These are phyloP conservation scores for Aspergillus tubingensis DNA, from an alignment of 2,329 filamentous ascomycete species.

Conservation along the genomic window DNA sequence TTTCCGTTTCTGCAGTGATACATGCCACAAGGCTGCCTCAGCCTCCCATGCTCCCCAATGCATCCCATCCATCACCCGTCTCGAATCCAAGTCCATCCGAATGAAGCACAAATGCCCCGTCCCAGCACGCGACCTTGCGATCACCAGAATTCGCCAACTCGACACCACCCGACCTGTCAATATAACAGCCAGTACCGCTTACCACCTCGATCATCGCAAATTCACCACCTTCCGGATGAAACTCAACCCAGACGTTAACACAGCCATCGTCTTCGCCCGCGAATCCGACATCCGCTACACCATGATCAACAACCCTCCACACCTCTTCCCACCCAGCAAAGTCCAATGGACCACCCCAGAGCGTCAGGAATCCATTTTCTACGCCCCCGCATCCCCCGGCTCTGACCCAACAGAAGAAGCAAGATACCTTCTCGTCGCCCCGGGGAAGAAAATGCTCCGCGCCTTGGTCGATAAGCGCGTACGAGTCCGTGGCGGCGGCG, in stretches of 20 bases:
- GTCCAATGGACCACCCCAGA: slow-evolving; percentile 31
- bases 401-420: slow-evolving; percentile 6
- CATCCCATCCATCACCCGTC: slow-evolving; percentile 33
- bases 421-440: slow-evolving; percentile 32
- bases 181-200: slow-evolving; percentile 30
- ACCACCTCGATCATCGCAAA: slow-evolving; percentile 34
- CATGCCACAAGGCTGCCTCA: slow-evolving; percentile 24
- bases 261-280: slow-evolving; percentile 31
- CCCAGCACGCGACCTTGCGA: slow-evolving; percentile 27
- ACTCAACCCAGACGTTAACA: slow-evolving; percentile 30
- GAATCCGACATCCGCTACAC: slow-evolving; percentile 31
- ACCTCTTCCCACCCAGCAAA: not conserved
- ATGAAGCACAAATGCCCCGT: slow-evolving; percentile 30
- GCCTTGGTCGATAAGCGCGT: slow-evolving; percentile 29
- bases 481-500: slow-evolving; percentile 22
- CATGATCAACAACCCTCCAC: slow-evolving; percentile 19
- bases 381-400: slow-evolving; percentile 10
- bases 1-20: slow-evolving; percentile 31
- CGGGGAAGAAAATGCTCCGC: slow-evolving; percentile 31
- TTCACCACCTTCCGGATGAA: slow-evolving; percentile 38
- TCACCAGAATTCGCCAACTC: slow-evolving; percentile 26
- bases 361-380: slow-evolving; percentile 26
- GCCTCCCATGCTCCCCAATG: slow-evolving; percentile 23
- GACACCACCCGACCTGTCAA: slow-evolving; percentile 19
- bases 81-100: slow-evolving; percentile 33